Evolutionary conservation across 1,139 yeast genomes (phyloP), one percentile per base, ranked within the genome.

Genomic region (Blastobotrys indianensis): DNA sequence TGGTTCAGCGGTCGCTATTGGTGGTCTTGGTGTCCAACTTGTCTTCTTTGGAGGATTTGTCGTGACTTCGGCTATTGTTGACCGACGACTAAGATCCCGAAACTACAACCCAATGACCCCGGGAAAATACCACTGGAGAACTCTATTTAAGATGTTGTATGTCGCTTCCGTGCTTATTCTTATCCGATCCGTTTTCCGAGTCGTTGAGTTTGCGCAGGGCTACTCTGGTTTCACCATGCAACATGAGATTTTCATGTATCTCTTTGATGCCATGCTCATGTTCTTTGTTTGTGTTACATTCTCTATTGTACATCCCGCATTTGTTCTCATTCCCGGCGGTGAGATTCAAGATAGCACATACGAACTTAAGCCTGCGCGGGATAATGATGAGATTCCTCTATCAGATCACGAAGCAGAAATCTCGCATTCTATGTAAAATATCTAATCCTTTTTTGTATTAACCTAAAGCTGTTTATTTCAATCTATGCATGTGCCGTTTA

Each of bases 191-290:
- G 57, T 72, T 17, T 68, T 66, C 43, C 62, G 77, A 51, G 57
- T 67, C 1, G 56, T 69, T 12, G 77, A 74, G 50, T 71, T 63
- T 46, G 49, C 63, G 11, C 61, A 69, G 51, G 76, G 76, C 0
- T 59, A 48, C 41, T 51, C 54, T 33, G 76, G 76, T 0, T 58
- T 48, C 41, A 56, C 71, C 33, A 59, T 61, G 30, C 48, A 60
- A 1, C 69, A 70, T 51, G 76, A 73, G 49, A 62, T 59, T 41
- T 69, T 58, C 51, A 53, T 70, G 43, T 69, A 62, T 52, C 60
- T 68, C 2, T 64, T 72, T 46, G 76, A 72, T 38, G 51, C 55
- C 10, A 39, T 49, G 8, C 45, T 51, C 28, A 59, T 59, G 63
- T 41, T 49, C 32, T 16, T 51, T 2, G 48, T 48, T 4, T 20